phyloP scores from a whole-genome alignment of 176 grass and related monocot species.

The Musa itinerans region DNA sequence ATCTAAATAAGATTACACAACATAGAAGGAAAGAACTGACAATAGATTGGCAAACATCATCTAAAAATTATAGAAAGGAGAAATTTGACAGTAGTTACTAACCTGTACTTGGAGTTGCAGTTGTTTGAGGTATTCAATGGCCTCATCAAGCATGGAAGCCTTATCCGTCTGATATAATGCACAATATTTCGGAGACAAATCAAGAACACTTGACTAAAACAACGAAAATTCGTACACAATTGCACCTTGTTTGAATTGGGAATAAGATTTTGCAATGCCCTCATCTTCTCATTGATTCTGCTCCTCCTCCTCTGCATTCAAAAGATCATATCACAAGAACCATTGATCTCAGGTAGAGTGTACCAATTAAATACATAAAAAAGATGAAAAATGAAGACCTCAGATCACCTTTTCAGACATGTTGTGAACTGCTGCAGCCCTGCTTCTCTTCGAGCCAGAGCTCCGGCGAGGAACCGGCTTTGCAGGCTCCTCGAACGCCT shows the following conservation, averaged over 20 bases:
- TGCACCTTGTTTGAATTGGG: slow-evolving; percentile 92
- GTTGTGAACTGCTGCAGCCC: slow-evolving; percentile 93
- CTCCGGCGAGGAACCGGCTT: slow-evolving; percentile 24
- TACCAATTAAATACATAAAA: background rate
- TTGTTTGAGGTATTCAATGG: slow-evolving; percentile 95
- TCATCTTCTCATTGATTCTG: slow-evolving; percentile 98
- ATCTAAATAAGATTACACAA: background rate
- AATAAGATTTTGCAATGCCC: slow-evolving; percentile 85
- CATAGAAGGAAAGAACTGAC: background rate
- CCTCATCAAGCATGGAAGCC: slow-evolving; percentile 98
- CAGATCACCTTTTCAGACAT: slow-evolving; percentile 88
- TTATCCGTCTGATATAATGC: slow-evolving; percentile 51
- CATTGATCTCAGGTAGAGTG: background rate
- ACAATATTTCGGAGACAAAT: background rate
- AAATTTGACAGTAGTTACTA: slow-evolving; percentile 3
- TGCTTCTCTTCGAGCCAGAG: slow-evolving; percentile 74
- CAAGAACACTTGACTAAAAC: background rate
- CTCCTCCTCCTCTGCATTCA: slow-evolving; percentile 70
- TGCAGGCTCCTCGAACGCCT: slow-evolving; percentile 46
- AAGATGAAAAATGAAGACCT: background rate
- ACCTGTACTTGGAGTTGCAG: slow-evolving; percentile 97
- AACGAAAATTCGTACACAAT: background rate
- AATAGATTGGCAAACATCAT: background rate
- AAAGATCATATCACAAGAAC: background rate
- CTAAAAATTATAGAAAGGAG: background rate